Percentiles rank a stretch among this genome's conserved stretches.
phyloP scores from a whole-genome alignment of 2,329 filamentous ascomycete species.

The Fusarium cyanostomum region DNA sequence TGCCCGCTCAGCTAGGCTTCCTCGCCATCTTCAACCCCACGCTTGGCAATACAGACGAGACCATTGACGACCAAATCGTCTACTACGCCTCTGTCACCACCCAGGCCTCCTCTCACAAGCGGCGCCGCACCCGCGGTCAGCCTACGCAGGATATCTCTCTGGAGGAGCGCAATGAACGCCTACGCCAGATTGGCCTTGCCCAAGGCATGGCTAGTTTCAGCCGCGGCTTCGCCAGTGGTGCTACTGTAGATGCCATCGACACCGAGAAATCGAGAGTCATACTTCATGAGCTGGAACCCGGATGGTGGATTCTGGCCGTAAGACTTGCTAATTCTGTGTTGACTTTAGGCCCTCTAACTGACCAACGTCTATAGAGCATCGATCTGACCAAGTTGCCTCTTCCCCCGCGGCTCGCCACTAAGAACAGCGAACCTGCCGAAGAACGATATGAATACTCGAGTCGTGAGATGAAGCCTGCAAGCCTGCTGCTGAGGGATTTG shows the following conservation, averaged over 20 bases:
- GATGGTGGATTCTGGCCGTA: slow-evolving; percentile 97
- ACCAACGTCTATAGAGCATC: slow-evolving; percentile 56
- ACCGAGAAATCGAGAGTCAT: slow-evolving; percentile 89
- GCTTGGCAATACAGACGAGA: slow-evolving; percentile 68
- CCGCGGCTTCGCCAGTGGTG: slow-evolving; percentile 82
- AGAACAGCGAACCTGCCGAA: slow-evolving; percentile 52
- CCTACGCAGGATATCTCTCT: slow-evolving; percentile 58
- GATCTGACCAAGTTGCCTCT: slow-evolving; percentile 79
- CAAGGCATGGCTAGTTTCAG: slow-evolving; percentile 97
- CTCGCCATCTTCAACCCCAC: slow-evolving; percentile 95
- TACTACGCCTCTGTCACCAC: slow-evolving; percentile 81
- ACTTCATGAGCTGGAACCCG: slow-evolving; percentile 84
- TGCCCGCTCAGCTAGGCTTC: slow-evolving; percentile 86
- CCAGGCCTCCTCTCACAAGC: slow-evolving; percentile 52
- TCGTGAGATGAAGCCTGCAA: slow-evolving; percentile 85
- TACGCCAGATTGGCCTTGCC: slow-evolving; percentile 93
- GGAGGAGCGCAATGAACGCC: slow-evolving; percentile 82
- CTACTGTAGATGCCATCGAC: slow-evolving; percentile 84
- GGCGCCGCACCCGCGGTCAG: slow-evolving; percentile 53
- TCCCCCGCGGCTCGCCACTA: slow-evolving; percentile 61
- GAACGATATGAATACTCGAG: slow-evolving; percentile 81
- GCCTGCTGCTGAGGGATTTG: slow-evolving; percentile 81
- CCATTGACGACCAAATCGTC: slow-evolving; percentile 83
- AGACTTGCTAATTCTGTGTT: slow-evolving; percentile 43
- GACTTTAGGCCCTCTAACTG: background rate